A percentile compares a stretch with the other conserved stretches of the same genome.
Conservation (phyloP, 148 eudicot genomes). For the Gaultheria prostrata region DNA sequence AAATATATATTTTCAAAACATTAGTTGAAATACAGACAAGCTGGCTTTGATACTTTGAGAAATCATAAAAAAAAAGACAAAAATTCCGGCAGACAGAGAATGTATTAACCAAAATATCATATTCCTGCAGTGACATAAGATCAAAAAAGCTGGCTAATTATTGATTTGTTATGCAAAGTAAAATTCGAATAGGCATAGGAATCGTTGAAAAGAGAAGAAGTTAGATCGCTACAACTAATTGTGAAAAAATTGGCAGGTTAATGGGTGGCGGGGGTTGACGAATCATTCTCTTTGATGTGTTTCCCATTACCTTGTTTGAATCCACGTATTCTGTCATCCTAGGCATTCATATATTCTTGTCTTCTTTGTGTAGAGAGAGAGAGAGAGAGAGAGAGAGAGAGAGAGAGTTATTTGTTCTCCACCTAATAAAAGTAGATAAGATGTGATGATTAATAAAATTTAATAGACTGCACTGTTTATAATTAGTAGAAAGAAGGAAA, state of each 20-base stretch:
- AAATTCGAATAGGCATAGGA: slow-evolving; percentile 15
- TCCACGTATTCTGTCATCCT: slow-evolving; percentile 19
- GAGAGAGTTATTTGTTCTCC: neutral
- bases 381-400: neutral
- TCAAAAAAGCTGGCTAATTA: neutral
- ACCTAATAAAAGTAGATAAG: neutral
- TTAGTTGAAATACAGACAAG: slow-evolving; percentile 1
- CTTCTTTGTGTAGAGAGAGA: neutral
- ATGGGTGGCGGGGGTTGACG: slow-evolving; percentile 35
- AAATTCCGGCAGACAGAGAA: neutral
- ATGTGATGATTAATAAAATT: neutral
- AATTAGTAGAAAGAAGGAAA: neutral
- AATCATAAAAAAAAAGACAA: neutral
- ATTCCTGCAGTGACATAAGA: neutral
- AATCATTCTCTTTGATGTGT: slow-evolving; percentile 35
- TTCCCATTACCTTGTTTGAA: slow-evolving; percentile 31
- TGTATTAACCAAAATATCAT: neutral
- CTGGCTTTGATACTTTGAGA: neutral
- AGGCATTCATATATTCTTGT: neutral
- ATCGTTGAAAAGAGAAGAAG: slow-evolving; percentile 18
- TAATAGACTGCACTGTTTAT: neutral
- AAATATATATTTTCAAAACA: neutral
- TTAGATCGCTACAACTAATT: slow-evolving; percentile 19
- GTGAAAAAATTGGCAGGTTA: slow-evolving; percentile 26
- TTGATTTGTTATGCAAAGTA: neutral